Percentiles rank a stretch among this genome's conserved stretches.
These are phyloP conservation scores for Prinsepia uniflora DNA, from an alignment of 306 rosid species.

Conservation along the genomic window DNA sequence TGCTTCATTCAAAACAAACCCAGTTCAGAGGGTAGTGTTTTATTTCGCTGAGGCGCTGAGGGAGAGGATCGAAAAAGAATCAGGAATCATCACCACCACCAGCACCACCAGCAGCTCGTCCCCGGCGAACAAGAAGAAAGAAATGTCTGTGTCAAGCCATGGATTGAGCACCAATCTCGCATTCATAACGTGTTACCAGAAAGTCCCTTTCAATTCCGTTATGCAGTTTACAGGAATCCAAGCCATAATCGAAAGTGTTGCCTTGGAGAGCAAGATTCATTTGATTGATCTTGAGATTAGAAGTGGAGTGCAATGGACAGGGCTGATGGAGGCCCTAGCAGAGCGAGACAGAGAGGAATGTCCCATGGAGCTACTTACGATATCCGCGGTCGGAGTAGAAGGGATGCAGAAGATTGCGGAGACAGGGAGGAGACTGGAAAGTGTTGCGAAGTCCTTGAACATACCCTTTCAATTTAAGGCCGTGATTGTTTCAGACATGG, in stretches of 20 bases:
- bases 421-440: slow-evolving; percentile 45
- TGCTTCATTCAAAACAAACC: slow-evolving; percentile 32
- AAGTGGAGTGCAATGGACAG: slow-evolving; percentile 53
- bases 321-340: slow-evolving; percentile 56
- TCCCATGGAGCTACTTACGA: slow-evolving; percentile 39
- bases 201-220: slow-evolving; percentile 52
- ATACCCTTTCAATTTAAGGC: slow-evolving; percentile 50
- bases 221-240: slow-evolving; percentile 50
- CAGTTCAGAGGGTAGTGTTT: slow-evolving; percentile 52
- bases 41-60: slow-evolving; percentile 53
- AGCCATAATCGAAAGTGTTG: slow-evolving; percentile 56
- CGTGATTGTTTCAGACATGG: slow-evolving; percentile 41
- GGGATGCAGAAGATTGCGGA: slow-evolving; percentile 29
- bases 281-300: slow-evolving; percentile 51
- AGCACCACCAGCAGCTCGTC: too few species aligned
- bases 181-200: slow-evolving; percentile 30
- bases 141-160: background rate
- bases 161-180: slow-evolving; percentile 15
- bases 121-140: background rate
- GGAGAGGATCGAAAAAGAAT: slow-evolving; percentile 50
- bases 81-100: slow-evolving; percentile 18
- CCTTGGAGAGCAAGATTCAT: slow-evolving; percentile 44
- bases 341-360: slow-evolving; percentile 31
- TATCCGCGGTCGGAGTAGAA: slow-evolving; percentile 47
- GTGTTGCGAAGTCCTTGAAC: slow-evolving; percentile 56